These are phyloP conservation scores for Teunomyces stri DNA, from an alignment of 805 yeast genomes.

Conservation along the genomic window DNA sequence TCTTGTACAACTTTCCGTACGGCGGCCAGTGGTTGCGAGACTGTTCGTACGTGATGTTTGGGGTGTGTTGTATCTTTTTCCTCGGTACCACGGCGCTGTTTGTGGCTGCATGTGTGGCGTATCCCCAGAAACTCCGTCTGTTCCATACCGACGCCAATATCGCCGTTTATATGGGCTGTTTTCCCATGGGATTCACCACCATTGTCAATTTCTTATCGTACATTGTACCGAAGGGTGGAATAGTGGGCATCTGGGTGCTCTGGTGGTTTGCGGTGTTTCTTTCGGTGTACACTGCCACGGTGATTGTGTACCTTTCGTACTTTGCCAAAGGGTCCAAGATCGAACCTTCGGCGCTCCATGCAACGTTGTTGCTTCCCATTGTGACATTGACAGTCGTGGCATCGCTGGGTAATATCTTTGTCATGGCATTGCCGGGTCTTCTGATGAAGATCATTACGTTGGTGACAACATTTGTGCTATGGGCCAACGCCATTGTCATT, in stretches of 20 bases:
- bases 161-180: constrained; percentile 71
- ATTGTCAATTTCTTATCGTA: constrained; percentile 55
- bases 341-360: constrained; percentile 40
- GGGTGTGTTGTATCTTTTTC: constrained; percentile 50
- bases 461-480: constrained; percentile 53
- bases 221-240: constrained; percentile 41
- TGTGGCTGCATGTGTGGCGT: constrained; percentile 36
- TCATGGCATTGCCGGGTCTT: constrained; percentile 38
- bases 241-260: constrained; percentile 52
- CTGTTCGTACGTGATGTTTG: constrained; percentile 63
- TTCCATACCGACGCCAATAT: constrained; percentile 36
- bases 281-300: constrained; percentile 60
- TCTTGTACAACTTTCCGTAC: constrained; percentile 67
- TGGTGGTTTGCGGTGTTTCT: constrained; percentile 71
- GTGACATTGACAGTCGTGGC: constrained; percentile 77
- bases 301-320: constrained; percentile 52
- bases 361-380: constrained; percentile 68
- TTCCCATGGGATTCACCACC: constrained; percentile 76
- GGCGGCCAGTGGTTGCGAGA: constrained; percentile 55
- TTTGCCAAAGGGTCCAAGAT: constrained; percentile 28
- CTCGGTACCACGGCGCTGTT: constrained; percentile 43
- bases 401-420: constrained; percentile 63
- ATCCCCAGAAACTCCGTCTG: constrained; percentile 18
- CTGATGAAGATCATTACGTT: constrained; percentile 51
- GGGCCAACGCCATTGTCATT: constrained; percentile 67